A percentile compares a stretch with the other conserved stretches of the same genome.
phyloP scores from a whole-genome alignment of 2,329 filamentous ascomycete species.

The Xylariaceae sp. region DNA sequence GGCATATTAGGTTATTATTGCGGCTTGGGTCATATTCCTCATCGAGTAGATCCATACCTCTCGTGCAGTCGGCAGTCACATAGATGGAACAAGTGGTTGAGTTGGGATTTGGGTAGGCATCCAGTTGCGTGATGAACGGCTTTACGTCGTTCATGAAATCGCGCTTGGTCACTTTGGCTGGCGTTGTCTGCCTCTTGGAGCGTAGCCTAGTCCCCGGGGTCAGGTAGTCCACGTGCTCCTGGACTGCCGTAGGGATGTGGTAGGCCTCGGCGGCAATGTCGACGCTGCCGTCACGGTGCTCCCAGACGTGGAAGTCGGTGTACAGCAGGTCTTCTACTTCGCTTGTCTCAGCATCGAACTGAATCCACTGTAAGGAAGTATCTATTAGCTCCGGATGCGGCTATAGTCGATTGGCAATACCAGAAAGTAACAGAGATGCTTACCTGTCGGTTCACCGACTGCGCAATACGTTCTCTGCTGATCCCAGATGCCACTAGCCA shows the following conservation, averaged over 20 bases:
- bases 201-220: slow-evolving; percentile 18
- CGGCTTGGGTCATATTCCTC: neutral
- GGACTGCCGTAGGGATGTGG: slow-evolving; percentile 19
- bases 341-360: slow-evolving; percentile 29
- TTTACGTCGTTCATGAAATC: slow-evolving; percentile 7
- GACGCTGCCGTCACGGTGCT: slow-evolving; percentile 22
- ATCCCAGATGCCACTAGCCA: slow-evolving; percentile 31
- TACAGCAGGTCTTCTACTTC: slow-evolving; percentile 32
- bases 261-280: slow-evolving; percentile 17
- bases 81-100: slow-evolving; percentile 19
- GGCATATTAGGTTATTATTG: neutral
- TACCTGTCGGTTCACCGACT: slow-evolving; percentile 23
- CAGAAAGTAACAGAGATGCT: neutral
- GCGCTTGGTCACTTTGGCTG: slow-evolving; percentile 14
- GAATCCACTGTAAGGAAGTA: slow-evolving; percentile 30
- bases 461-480: slow-evolving; percentile 13
- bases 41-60: slow-evolving; percentile 17
- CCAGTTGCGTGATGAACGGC: slow-evolving; percentile 15
- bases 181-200: slow-evolving; percentile 2
- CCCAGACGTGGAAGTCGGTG: slow-evolving; percentile 31
- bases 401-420: no score
- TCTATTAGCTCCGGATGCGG: no score
- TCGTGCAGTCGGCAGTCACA: slow-evolving; percentile 19
- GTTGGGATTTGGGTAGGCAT: slow-evolving; percentile 15
- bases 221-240: slow-evolving; percentile 22